Evolutionary conservation across 2,329 filamentous ascomycete genomes (phyloP), one percentile per base, ranked within the genome.

Genomic region (Fusarium agapanthi): DNA sequence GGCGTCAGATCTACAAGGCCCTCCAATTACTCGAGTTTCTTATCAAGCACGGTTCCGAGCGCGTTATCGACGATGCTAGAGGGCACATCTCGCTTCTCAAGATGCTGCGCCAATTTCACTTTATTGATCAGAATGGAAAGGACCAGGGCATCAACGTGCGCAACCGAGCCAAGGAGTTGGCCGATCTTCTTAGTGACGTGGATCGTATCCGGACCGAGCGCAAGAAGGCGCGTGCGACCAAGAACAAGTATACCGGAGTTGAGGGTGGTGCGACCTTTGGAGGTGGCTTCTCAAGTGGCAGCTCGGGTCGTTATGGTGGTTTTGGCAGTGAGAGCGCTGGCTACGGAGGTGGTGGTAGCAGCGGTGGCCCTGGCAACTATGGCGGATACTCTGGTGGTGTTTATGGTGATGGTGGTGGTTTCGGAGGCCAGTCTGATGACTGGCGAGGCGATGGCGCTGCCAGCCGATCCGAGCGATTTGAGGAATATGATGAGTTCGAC

Each of bases 31-130:
- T 99, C 80, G 95, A 99, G 82, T 97, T 97, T 80, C 89, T 99
- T 37, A 92, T 99, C 84, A 99, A 99, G 87, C 96, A 99, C 82
- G 96, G 96, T 71, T 98, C 96, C 18, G 96, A 99, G 83, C 90
- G 96, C 61, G 96, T 99, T 41, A 95, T 99, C 74, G 96, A 99
- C 83, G 96, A 99, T 83, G 96, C 96, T 65, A 91, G 96, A 77
- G 95, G 95, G 65, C 96, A 99, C 82, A 90, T 99, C 69, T 97
- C 95, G 22, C 90, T 98, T 15, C 89, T 99, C 67, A 97, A 98
- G 84, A 99, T 99, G 96, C 89, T 99, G 62, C 93, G 95, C 65
- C 96, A 99, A 82, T 99, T 99, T 83, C 96, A 99, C 84, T 99
- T 88, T 84, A 98, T 99, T 82, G 91, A 99, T 80, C 88, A 90